Conservation (phyloP, 352 stramenopile genomes). For the Pythium phragmitis region DNA sequence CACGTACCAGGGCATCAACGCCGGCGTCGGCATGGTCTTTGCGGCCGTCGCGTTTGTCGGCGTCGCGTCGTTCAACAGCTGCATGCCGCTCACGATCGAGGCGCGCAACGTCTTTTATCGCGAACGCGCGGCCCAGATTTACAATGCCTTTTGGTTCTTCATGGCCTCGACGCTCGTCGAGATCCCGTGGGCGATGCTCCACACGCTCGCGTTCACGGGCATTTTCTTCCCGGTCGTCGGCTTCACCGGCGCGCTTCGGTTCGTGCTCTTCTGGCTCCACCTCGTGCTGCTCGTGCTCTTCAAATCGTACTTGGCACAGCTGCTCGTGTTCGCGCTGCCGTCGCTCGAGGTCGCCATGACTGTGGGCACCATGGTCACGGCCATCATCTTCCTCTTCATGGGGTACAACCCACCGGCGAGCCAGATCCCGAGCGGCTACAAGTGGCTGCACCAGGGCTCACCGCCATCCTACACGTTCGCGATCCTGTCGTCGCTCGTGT, state of each 20-base stretch:
- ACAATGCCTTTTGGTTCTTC: constrained; percentile 61
- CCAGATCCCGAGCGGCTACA: constrained; percentile 30
- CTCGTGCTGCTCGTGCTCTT: constrained; percentile 56
- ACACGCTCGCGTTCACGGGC: constrained; percentile 40
- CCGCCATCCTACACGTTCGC: constrained; percentile 42
- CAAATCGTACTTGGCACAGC: constrained; percentile 75
- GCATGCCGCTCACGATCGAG: constrained; percentile 68
- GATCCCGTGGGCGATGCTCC: constrained; percentile 46
- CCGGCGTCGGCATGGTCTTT: constrained; percentile 60
- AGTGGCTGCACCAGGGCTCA: constrained; percentile 42
- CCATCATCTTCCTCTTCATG: constrained; percentile 55
- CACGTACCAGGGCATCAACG: constrained; percentile 28
- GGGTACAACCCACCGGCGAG: constrained; percentile 43
- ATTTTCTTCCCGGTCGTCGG: constrained; percentile 79
- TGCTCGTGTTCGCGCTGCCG: constrained; percentile 59
- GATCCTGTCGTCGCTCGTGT: constrained; percentile 36
- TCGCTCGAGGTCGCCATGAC: constrained; percentile 41
- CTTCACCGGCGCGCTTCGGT: constrained; percentile 33
- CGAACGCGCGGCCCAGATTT: constrained; percentile 80
- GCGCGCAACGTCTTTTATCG: constrained; percentile 84
- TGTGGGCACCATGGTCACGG: constrained; percentile 27
- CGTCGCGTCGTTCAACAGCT: constrained; percentile 67
- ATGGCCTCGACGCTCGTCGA: constrained; percentile 69
- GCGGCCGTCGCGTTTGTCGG: constrained; percentile 48
- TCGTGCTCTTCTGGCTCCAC: constrained; percentile 66